Conservation (phyloP, 192 early-diverging fungal genomes). For the Entomortierella parvispora region DNA sequence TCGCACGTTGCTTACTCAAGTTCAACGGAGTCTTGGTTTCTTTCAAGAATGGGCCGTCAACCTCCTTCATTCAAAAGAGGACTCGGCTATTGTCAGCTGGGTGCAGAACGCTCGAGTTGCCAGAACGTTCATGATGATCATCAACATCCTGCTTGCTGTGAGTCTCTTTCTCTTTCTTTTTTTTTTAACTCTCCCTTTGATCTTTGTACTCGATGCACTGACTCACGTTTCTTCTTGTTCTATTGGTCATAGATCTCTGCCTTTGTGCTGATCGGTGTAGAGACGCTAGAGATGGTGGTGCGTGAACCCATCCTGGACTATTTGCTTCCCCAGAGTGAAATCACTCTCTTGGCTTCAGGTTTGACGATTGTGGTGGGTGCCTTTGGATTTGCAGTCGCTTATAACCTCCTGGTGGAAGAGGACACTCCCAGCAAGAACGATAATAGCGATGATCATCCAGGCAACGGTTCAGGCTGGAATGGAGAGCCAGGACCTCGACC, state of each 20-base stretch:
- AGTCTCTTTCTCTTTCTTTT: slow-evolving; percentile 5
- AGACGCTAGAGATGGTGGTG: slow-evolving; percentile 27
- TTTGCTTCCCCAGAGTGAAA: slow-evolving; percentile 31
- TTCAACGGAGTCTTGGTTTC: slow-evolving; percentile 13
- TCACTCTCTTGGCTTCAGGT: slow-evolving; percentile 6
- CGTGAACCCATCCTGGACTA: slow-evolving; percentile 34
- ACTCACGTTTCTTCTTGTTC: too few species aligned
- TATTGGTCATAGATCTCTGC: slow-evolving; percentile 22
- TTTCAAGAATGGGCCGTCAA: slow-evolving; percentile 26
- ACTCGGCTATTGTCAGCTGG: slow-evolving; percentile 17
- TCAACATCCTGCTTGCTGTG: slow-evolving; percentile 24
- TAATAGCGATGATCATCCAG: background rate
- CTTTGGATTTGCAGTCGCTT: slow-evolving; percentile 35
- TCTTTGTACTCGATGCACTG: background rate
- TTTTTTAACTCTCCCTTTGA: background rate
- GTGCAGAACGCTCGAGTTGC: slow-evolving; percentile 29
- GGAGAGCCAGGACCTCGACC: slow-evolving; percentile 16
- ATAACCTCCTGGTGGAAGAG: slow-evolving; percentile 33
- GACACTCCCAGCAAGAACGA: background rate
- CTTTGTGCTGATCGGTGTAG: slow-evolving; percentile 24
- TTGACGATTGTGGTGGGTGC: slow-evolving; percentile 22
- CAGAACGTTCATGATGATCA: slow-evolving; percentile 17
- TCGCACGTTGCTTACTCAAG: slow-evolving; percentile 9
- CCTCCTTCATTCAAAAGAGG: slow-evolving; percentile 1
- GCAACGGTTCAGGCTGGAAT: slow-evolving; percentile 14